phyloP scores from a whole-genome alignment of 352 stramenopile genomes.

The Globisporangium polare region DNA sequence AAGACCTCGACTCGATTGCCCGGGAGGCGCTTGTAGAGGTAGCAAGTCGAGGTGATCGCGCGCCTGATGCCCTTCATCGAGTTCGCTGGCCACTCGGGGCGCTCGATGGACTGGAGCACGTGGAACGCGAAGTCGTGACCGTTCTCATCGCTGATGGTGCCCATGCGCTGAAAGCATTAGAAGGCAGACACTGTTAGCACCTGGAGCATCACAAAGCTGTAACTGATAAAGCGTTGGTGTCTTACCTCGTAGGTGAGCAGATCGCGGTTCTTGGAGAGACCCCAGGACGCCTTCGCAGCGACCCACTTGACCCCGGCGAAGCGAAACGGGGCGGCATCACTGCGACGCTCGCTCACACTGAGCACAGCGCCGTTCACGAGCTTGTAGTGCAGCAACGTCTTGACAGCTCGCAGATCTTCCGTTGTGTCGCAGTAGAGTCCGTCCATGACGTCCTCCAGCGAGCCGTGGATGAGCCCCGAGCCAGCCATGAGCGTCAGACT shows the following conservation, averaged over 20 bases:
- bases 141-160: constrained; percentile 20
- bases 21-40: constrained; percentile 27
- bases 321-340: constrained; percentile 22
- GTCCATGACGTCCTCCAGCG: constrained; percentile 30
- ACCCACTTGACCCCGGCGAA: constrained; percentile 46
- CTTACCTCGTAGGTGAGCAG: constrained; percentile 33
- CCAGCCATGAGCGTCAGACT: constrained; percentile 2
- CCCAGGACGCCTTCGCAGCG: constrained; percentile 24
- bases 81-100: constrained; percentile 36
- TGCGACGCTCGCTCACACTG: constrained; percentile 25
- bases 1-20: constrained; percentile 29
- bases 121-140: constrained; percentile 35
- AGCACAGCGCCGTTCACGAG: constrained; percentile 26
- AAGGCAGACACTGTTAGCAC: constrained; percentile 1
- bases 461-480: constrained; percentile 5
- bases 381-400: constrained; percentile 26
- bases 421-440: constrained; percentile 39
- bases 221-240: not conserved
- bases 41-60: constrained; percentile 28
- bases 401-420: constrained; percentile 24
- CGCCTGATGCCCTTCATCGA: constrained; percentile 27
- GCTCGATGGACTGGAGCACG: constrained; percentile 37
- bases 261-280: constrained; percentile 26
- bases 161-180: constrained; percentile 19
- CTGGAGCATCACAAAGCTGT: not conserved